phyloP scores from a whole-genome alignment of 495 filamentous ascomycete genomes.

The Jackrogersella multiformis region DNA sequence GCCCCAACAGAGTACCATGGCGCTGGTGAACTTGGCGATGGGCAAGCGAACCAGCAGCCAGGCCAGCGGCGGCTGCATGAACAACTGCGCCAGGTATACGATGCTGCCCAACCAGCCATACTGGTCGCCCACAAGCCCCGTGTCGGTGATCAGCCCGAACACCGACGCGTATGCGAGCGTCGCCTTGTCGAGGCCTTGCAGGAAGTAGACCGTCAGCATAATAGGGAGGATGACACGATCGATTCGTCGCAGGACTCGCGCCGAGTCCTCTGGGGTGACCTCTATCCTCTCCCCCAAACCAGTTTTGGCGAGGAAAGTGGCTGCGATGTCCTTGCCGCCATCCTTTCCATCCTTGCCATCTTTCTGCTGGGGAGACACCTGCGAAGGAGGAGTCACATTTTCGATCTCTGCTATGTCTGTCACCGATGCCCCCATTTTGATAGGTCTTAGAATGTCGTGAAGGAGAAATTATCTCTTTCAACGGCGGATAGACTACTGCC shows the following conservation, averaged over 20 bases:
- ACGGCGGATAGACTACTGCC: neutral
- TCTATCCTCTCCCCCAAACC: constrained; percentile 16
- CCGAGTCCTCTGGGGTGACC: constrained; percentile 28
- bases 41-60: constrained; percentile 52
- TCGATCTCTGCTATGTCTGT: neutral
- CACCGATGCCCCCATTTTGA: constrained; percentile 12
- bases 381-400: neutral
- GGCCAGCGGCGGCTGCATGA: constrained; percentile 42
- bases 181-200: constrained; percentile 55
- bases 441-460: neutral
- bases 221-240: constrained; percentile 52
- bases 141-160: constrained; percentile 41
- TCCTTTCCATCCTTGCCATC: neutral
- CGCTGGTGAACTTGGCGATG: constrained; percentile 43
- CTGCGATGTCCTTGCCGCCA: constrained; percentile 21
- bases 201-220: constrained; percentile 53
- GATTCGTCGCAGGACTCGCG: constrained; percentile 43
- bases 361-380: neutral
- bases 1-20: constrained; percentile 44
- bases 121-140: constrained; percentile 37
- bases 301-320: constrained; percentile 27
- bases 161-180: constrained; percentile 50
- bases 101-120: constrained; percentile 46
- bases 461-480: neutral
- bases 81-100: constrained; percentile 44